Conservation (phyloP, 2,329 filamentous ascomycete genomes). For the Diaporthe australafricana region DNA sequence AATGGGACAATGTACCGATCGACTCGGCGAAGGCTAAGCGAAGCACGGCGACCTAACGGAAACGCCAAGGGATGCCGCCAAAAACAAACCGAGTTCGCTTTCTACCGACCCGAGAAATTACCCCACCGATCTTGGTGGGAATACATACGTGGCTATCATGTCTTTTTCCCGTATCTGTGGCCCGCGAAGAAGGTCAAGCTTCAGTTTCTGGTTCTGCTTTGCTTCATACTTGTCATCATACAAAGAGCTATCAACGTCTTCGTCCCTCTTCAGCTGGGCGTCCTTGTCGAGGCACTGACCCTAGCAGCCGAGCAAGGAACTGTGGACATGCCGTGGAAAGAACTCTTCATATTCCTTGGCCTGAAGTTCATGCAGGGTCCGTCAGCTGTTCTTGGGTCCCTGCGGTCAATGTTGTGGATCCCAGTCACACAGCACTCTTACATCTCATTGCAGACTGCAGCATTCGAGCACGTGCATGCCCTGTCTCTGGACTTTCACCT, state of each 20-base stretch:
- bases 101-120: constrained; percentile 88
- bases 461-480: constrained; percentile 96
- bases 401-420: constrained; percentile 90
- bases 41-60: constrained; percentile 50
- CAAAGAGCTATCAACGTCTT: constrained; percentile 89
- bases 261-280: constrained; percentile 84
- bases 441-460: constrained; percentile 90
- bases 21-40: constrained; percentile 44
- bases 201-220: constrained; percentile 83
- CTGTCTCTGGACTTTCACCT: constrained; percentile 97
- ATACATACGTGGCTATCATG: constrained; percentile 89
- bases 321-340: constrained; percentile 73
- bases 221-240: constrained; percentile 81
- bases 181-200: constrained; percentile 81
- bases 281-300: constrained; percentile 81
- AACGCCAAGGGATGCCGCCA: constrained; percentile 42
- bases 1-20: constrained; percentile 41
- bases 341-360: constrained; percentile 80
- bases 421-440: constrained; percentile 98
- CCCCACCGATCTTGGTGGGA: constrained; percentile 96
- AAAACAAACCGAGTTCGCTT: constrained; percentile 73
- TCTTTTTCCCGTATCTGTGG: constrained; percentile 98
- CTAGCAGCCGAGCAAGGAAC: constrained; percentile 55
- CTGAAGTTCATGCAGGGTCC: constrained; percentile 88
- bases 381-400: constrained; percentile 86